phyloP scores from a whole-genome alignment of 805 yeast genomes.

The Zygotorulaspora florentina region DNA sequence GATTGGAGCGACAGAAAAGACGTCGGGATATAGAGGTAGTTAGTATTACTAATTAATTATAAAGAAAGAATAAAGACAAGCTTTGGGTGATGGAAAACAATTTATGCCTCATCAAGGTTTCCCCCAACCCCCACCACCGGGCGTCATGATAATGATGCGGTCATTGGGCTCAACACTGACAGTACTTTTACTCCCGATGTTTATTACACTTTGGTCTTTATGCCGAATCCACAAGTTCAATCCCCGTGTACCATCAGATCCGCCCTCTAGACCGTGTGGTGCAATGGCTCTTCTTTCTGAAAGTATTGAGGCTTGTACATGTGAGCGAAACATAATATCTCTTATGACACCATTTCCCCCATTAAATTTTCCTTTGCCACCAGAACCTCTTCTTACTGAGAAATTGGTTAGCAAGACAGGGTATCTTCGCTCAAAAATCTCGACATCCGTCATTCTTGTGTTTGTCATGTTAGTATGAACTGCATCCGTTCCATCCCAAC shows the following conservation, averaged over 20 bases:
- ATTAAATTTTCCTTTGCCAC: conserved; percentile 64
- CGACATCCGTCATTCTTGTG: conserved; percentile 89
- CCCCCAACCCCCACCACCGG: conserved; percentile 88
- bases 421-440: conserved; percentile 79
- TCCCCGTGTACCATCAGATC: conserved; percentile 71
- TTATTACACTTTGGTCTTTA: conserved; percentile 35
- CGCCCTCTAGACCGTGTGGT: conserved; percentile 86
- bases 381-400: conserved; percentile 64
- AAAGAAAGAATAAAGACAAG: neutral
- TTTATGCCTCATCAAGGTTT: neutral
- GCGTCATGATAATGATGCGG: conserved; percentile 61
- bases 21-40: neutral
- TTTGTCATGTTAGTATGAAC: conserved; percentile 93
- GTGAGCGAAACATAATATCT: conserved; percentile 72
- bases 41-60: neutral
- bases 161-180: conserved; percentile 60
- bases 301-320: conserved; percentile 70
- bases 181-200: conserved; percentile 69
- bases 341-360: conserved; percentile 89
- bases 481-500: conserved; percentile 83
- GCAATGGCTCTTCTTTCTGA: conserved; percentile 81
- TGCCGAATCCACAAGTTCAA: conserved; percentile 49
- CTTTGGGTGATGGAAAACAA: neutral
- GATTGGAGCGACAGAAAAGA: too few species aligned
- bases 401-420: conserved; percentile 76